Evolutionary conservation across 2,329 filamentous ascomycete species (phyloP).

Genomic region (Septoria linicola): DNA sequence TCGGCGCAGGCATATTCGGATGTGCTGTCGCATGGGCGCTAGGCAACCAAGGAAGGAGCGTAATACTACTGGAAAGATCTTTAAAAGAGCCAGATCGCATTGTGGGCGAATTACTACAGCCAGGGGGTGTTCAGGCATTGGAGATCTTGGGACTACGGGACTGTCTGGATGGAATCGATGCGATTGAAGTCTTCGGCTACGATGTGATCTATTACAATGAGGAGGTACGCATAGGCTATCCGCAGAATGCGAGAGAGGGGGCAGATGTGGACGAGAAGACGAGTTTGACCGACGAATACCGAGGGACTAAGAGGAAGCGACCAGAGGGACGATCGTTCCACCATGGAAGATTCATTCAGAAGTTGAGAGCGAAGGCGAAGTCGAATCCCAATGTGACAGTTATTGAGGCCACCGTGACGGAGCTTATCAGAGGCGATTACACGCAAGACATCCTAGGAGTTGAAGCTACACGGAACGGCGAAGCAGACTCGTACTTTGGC

Average conservation of each 20-base stretch:
- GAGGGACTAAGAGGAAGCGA: constrained; percentile 43
- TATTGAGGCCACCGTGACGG: constrained; percentile 82
- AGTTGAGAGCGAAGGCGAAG: constrained; percentile 72
- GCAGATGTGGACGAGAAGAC: constrained; percentile 38
- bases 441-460: constrained; percentile 78
- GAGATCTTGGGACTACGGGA: constrained; percentile 75
- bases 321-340: constrained; percentile 83
- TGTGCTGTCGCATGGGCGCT: constrained; percentile 82
- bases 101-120: constrained; percentile 91
- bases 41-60: constrained; percentile 84
- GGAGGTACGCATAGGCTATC: constrained; percentile 76
- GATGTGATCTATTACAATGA: constrained; percentile 79
- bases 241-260: constrained; percentile 52
- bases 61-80: constrained; percentile 83
- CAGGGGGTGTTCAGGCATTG: constrained; percentile 80
- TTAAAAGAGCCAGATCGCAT: constrained; percentile 93
- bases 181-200: constrained; percentile 79
- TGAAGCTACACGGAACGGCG: constrained; percentile 65
- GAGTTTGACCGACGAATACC: constrained; percentile 33
- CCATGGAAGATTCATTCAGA: constrained; percentile 87
- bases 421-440: constrained; percentile 68
- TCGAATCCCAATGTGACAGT: constrained; percentile 80
- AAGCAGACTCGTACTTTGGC: constrained; percentile 76
- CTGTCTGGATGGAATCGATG: constrained; percentile 86
- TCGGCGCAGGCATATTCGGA: constrained; percentile 87